Conservation (phyloP, 305 asterid species). For the Fraxinus nigra region DNA sequence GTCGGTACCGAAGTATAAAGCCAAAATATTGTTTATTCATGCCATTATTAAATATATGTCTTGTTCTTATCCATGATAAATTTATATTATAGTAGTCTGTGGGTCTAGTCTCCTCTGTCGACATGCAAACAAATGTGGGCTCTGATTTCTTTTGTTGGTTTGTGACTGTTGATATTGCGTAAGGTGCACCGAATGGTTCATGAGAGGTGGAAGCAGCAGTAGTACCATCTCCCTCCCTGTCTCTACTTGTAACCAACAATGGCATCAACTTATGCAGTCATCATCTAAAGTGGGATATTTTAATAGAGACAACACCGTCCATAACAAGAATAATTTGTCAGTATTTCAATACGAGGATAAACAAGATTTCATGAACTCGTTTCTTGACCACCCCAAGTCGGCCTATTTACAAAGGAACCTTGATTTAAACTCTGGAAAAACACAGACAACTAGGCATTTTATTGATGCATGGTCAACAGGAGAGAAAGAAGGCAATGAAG, state of each 20-base stretch:
- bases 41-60: no score
- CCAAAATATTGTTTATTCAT: no score
- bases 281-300: background rate
- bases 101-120: constrained; percentile 21
- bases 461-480: background rate
- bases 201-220: constrained; percentile 25
- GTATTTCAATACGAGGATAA: background rate
- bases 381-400: background rate
- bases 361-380: background rate
- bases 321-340: background rate
- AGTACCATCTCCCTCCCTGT: constrained; percentile 24
- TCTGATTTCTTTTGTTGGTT: constrained; percentile 13
- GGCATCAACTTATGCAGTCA: background rate
- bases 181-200: constrained; percentile 52
- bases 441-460: background rate
- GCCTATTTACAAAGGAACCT: background rate
- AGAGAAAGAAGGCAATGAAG: background rate
- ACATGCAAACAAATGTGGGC: constrained; percentile 20
- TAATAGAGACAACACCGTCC: background rate
- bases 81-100: background rate
- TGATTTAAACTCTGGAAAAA: background rate
- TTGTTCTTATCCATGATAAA: background rate
- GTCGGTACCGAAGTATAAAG: no score
- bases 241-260: constrained; percentile 4
- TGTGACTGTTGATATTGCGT: constrained; percentile 8